Percentiles rank a stretch among this genome's conserved stretches.
Evolutionary conservation across 441 rosid genomes (phyloP).

Genomic region (Pelargonium fulgidum): DNA sequence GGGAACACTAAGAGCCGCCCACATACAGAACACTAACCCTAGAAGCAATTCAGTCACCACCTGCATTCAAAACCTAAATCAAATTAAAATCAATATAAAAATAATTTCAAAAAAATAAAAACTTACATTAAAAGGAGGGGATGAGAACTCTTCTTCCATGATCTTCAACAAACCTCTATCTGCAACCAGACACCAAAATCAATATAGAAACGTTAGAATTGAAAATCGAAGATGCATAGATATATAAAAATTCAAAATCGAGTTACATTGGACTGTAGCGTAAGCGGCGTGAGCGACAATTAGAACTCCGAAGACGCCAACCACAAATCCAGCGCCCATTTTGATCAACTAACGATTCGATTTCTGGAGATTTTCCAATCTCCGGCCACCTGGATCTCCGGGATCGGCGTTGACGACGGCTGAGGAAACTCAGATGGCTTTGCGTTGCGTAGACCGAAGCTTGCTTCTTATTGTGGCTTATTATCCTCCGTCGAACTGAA

Average conservation of each 20-base stretch:
- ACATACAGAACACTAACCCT: constrained; percentile 65
- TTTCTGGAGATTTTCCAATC: constrained; percentile 24
- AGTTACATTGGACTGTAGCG: constrained; percentile 75
- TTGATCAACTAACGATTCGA: not conserved
- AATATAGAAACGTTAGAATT: not conserved
- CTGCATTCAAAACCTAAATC: constrained; percentile 31
- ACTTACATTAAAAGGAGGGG: constrained; percentile 67
- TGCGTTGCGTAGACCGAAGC: not conserved
- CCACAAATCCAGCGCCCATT: constrained; percentile 61
- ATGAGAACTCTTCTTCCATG: constrained; percentile 83
- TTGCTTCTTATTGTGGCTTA: too few species aligned
- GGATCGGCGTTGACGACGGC: constrained; percentile 7
- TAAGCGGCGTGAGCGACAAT: constrained; percentile 76
- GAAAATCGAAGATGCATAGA: not conserved
- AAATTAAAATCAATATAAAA: not conserved
- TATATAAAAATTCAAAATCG: not conserved
- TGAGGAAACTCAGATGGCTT: not conserved
- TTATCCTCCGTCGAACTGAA: too few species aligned
- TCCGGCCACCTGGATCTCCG: constrained; percentile 8
- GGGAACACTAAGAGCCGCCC: constrained; percentile 87
- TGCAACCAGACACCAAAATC: constrained; percentile 22
- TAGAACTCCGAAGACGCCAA: constrained; percentile 60
- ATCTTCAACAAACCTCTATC: constrained; percentile 89
- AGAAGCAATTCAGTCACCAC: constrained; percentile 72
- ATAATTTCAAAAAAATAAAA: not conserved